Percentiles rank a stretch among this genome's conserved stretches.
phyloP scores from a whole-genome alignment of 1,284 basidiomycete species.

The Malassezia arunalokei region DNA sequence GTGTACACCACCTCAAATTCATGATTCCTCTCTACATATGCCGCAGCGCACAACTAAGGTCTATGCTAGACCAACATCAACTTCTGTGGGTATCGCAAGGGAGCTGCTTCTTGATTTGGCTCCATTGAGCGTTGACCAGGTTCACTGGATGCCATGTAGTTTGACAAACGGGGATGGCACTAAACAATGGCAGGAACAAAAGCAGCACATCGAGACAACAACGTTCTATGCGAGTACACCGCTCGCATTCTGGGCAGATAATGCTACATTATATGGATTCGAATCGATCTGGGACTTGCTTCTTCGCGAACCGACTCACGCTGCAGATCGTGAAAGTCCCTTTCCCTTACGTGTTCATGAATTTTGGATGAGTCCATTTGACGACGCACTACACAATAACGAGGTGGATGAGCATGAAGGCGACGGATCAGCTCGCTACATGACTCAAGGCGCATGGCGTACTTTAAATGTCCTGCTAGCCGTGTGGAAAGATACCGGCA shows the following conservation, averaged over 20 bases:
- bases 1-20: background rate
- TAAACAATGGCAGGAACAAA: too few relatives aligned
- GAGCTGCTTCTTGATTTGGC: background rate
- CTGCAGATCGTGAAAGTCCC: background rate
- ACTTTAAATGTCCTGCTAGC: constrained; percentile 1
- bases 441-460: constrained; percentile 12
- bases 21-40: background rate
- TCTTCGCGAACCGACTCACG: background rate
- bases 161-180: too few relatives aligned
- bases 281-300: constrained; percentile 7
- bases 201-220: too few relatives aligned
- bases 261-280: background rate
- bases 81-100: background rate
- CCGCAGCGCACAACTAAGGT: background rate
- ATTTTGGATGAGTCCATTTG: constrained; percentile 3
- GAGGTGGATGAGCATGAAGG: background rate
- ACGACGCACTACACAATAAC: background rate
- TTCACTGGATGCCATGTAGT: too few relatives aligned
- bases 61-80: background rate
- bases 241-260: constrained; percentile 4
- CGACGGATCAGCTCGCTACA: background rate
- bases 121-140: background rate
- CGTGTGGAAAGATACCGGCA: background rate
- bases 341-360: background rate
- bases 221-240: constrained; percentile 1